Percentiles rank a stretch among this genome's conserved stretches.
Conservation (phyloP, 495 filamentous ascomycete genomes). For the Penicillium paxilli region DNA sequence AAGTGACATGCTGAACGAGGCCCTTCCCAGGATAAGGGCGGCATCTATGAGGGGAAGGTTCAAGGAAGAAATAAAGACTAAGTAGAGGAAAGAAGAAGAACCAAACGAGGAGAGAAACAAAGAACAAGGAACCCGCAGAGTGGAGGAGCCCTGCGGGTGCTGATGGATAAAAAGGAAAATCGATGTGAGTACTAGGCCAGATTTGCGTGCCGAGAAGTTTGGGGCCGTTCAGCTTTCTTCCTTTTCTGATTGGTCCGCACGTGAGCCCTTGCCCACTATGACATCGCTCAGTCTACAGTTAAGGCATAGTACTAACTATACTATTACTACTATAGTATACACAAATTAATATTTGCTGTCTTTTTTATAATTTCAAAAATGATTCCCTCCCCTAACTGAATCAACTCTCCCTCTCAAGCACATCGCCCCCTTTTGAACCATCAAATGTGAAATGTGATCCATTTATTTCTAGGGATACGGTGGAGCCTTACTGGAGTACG, state of each 20-base stretch:
- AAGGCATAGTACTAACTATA: not conserved
- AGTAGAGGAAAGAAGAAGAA: too few species aligned
- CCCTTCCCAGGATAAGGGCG: conserved; percentile 34
- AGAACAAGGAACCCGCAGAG: conserved; percentile 24
- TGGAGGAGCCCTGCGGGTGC: conserved; percentile 29
- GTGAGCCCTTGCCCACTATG: conserved; percentile 24
- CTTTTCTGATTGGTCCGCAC: conserved; percentile 21
- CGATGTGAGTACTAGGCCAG: conserved; percentile 1
- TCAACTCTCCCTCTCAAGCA: too few species aligned
- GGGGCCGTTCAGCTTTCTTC: conserved; percentile 17
- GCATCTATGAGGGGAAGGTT: conserved; percentile 35
- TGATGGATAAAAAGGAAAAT: conserved; percentile 29
- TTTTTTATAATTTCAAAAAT: too few species aligned
- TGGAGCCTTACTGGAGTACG: conserved; percentile 27
- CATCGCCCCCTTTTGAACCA: not conserved
- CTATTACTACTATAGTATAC: not conserved
- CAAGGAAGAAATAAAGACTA: conserved; percentile 9
- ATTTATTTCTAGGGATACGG: conserved; percentile 18
- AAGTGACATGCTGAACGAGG: conserved; percentile 42
- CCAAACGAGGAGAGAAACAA: conserved; percentile 7
- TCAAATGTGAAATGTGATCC: conserved; percentile 23
- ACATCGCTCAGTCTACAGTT: conserved; percentile 14
- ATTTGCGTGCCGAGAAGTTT: conserved; percentile 20
- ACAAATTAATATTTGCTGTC: too few species aligned
- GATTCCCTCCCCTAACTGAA: too few species aligned